Evolutionary conservation across 2,329 filamentous ascomycete species (phyloP), one percentile per base, ranked within the genome.

Genomic region (Didymellaceae sp.): DNA sequence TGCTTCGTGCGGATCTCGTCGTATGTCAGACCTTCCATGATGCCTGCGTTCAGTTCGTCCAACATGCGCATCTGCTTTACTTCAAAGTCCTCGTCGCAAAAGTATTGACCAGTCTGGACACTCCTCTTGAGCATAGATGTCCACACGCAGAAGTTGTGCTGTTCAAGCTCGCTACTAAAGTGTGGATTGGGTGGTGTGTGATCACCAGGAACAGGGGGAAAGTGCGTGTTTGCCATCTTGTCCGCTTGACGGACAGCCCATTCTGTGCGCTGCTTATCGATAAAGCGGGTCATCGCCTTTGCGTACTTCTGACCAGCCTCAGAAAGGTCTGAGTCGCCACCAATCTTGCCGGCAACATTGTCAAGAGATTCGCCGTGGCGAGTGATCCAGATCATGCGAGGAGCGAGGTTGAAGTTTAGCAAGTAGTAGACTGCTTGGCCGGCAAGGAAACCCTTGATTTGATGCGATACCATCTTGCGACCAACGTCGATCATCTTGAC

Each of bases 401-500:
- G 92, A 0, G 93, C 90, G 13, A 99, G 82, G 65, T 99, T 97
- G 80, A 99, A 99, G 63, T 96, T 97, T 35, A 94, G 88, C 8
- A 99, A 82, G 66, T 97, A 99, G 58, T 92, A 96, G 48, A 94
- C 91, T 46, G 96, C 94, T 56, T 94, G 90, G 30, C 89, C 90
- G 49, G 91, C 91, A 39, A 99, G 80, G 73, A 99, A 99, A 5
- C 94, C 94, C 60, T 88, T 88, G 54, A 97, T 86, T 55, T 94
- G 89, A 71, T 96, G 89, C 37, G 93, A 89, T 33, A 97, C 86
- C 54, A 97, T 83, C 74, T 99, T 99, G 54, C 93, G 86, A 32
- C 94, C 94, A 2, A 99, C 94, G 72, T 99, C 94, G 58, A 97
- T 90, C 89, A 97, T 96, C 79, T 91, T 91, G 57, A 99, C 95